A percentile compares a stretch with the other conserved stretches of the same genome.
These are phyloP conservation scores for Debaryomycetaceae sp. DNA, from an alignment of 1,139 yeast genomes.

Conservation along the genomic window DNA sequence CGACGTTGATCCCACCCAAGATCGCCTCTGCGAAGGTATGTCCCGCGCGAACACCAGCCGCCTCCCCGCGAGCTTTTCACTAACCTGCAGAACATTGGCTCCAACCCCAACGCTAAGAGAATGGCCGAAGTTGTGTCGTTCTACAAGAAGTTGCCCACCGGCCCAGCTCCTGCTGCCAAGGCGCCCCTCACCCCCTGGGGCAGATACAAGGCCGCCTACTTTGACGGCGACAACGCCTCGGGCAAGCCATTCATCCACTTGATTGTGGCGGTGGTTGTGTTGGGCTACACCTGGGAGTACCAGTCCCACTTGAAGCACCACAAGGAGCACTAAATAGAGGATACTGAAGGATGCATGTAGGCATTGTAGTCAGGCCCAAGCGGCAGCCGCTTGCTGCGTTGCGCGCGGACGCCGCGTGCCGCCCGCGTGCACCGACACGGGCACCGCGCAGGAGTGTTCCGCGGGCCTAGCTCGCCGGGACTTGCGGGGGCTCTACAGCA, in stretches of 20 bases:
- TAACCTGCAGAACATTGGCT: conserved; percentile 74
- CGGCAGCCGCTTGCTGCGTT: no score
- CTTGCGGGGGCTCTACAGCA: no score
- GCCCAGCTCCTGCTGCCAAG: conserved; percentile 70
- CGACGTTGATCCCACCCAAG: conserved; percentile 98
- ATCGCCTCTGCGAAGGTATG: conserved; percentile 91
- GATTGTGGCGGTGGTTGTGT: conserved; percentile 61
- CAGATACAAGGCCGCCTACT: conserved; percentile 73
- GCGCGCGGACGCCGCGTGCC: no score
- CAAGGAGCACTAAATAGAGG: conserved; percentile 24
- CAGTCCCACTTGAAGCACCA: conserved; percentile 71
- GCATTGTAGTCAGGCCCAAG: no score
- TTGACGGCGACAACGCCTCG: conserved; percentile 72
- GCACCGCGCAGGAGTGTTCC: no score
- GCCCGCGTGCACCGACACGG: no score
- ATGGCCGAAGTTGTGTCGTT: conserved; percentile 92
- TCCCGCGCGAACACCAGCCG: conserved; percentile 14
- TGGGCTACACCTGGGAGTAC: conserved; percentile 93
- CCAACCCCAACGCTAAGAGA: conserved; percentile 95
- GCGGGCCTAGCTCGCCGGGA: no score
- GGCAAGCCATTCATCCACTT: conserved; percentile 82
- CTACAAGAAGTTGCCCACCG: conserved; percentile 96
- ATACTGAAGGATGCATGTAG: no score
- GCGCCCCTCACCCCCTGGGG: conserved; percentile 71
- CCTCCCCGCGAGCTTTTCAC: conserved; percentile 17